These are phyloP conservation scores for Moricandia moricandioides DNA, from an alignment of 345 rosid species.

Conservation along the genomic window DNA sequence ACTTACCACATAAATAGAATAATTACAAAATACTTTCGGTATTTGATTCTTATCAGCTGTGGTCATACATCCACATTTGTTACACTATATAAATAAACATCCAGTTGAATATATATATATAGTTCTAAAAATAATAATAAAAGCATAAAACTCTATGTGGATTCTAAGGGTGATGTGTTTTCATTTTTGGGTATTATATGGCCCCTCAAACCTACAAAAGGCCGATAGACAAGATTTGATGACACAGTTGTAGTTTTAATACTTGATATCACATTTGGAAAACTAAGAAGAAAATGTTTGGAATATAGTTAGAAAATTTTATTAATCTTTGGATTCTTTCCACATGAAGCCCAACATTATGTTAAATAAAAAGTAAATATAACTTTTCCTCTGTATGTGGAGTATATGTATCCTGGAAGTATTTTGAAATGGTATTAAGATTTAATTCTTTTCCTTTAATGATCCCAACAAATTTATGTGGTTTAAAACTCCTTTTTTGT, in stretches of 20 bases:
- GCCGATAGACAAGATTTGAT: constrained; percentile 3
- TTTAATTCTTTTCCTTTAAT: not conserved
- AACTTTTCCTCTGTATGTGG: not conserved
- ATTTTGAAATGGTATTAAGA: too few relatives aligned
- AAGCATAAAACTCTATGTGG: constrained; percentile 2
- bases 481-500: not conserved
- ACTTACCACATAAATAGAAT: not conserved
- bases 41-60: constrained; percentile 24
- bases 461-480: constrained; percentile 9
- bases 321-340: not conserved
- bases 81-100: not conserved
- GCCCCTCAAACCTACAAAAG: constrained; percentile 6
- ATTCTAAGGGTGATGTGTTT: not conserved
- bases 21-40: constrained; percentile 16
- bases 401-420: not conserved
- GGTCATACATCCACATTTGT: constrained; percentile 6
- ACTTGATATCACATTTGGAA: not conserved
- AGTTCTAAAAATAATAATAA: not conserved
- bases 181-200: not conserved
- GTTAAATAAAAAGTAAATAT: not conserved
- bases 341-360: not conserved
- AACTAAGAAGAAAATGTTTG: not conserved
- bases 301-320: not conserved
- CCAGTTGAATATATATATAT: not conserved
- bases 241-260: not conserved